These are phyloP conservation scores for Nothophoma quercina DNA, from an alignment of 2,329 filamentous ascomycete species.

Conservation along the genomic window DNA sequence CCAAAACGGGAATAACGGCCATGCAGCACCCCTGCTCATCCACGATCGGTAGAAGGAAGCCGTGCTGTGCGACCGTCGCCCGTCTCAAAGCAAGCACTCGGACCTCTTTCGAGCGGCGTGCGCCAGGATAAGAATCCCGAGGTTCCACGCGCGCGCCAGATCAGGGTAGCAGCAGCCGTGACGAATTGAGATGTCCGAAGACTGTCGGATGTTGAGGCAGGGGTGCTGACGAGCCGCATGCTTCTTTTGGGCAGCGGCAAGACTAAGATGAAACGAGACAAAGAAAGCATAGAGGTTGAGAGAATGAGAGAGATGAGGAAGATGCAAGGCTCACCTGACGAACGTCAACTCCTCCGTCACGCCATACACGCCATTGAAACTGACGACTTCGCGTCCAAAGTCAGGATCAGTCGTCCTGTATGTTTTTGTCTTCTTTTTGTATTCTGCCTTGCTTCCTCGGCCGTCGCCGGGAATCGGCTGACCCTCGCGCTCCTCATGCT, in stretches of 20 bases:
- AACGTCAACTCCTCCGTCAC: slow-evolving; percentile 58
- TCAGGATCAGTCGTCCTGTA: slow-evolving; percentile 54
- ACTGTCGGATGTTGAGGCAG: neutral
- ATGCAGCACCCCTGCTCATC: slow-evolving; percentile 9
- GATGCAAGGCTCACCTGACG: slow-evolving; percentile 54
- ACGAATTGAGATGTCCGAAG: neutral
- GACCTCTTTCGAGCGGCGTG: slow-evolving; percentile 9
- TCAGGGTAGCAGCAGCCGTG: too few relatives aligned
- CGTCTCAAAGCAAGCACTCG: neutral
- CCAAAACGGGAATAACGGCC: slow-evolving; percentile 20
- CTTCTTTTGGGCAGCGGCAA: neutral
- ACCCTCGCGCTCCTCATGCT: slow-evolving; percentile 57
- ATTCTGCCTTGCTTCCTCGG: slow-evolving; percentile 62
- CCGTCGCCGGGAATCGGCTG: slow-evolving; percentile 56
- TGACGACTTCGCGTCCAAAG: slow-evolving; percentile 54
- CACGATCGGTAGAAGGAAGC: too few relatives aligned
- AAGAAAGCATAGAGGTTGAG: neutral
- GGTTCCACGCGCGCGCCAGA: too few relatives aligned
- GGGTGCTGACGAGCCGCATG: neutral
- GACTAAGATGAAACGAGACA: neutral
- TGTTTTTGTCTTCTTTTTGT: slow-evolving; percentile 56
- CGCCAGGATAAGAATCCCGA: neutral
- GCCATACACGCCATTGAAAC: slow-evolving; percentile 52
- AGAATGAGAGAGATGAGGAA: neutral
- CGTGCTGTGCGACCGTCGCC: neutral